Conservation (phyloP, 371 early-diverging fungal species). For the Coemansia linderi region DNA sequence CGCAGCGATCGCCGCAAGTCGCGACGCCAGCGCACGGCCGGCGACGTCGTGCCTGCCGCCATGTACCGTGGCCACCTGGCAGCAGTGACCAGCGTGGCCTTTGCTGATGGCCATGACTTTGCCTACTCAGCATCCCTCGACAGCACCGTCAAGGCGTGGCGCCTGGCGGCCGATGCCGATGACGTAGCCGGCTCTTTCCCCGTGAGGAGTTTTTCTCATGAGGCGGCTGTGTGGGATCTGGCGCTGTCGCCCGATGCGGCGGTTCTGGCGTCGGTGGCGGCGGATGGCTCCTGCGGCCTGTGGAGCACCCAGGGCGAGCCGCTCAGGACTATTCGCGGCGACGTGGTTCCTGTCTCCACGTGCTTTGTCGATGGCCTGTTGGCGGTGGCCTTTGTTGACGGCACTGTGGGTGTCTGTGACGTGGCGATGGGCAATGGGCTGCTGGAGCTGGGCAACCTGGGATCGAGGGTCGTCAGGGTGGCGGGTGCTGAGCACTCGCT, state of each 20-base stretch:
- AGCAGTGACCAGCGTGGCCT: conserved; percentile 38
- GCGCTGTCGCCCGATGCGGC: conserved; percentile 14
- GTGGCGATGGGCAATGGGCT: neutral
- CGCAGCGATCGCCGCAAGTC: conserved; percentile 17
- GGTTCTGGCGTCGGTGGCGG: conserved; percentile 45
- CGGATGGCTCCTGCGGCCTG: conserved; percentile 34
- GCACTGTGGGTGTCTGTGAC: conserved; percentile 21
- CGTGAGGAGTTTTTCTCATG: conserved; percentile 21
- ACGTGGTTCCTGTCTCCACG: conserved; percentile 6
- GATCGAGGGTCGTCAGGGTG: conserved; percentile 11
- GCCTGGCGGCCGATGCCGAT: neutral
- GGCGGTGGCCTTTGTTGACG: conserved; percentile 25
- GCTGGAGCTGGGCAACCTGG: neutral
- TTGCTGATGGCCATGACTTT: neutral
- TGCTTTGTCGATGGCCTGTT: conserved; percentile 23
- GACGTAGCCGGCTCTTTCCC: conserved; percentile 17
- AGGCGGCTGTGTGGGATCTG: conserved; percentile 49
- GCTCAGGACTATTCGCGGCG: neutral
- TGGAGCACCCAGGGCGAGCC: conserved; percentile 25
- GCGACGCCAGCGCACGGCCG: conserved; percentile 3
- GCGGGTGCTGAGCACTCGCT: conserved; percentile 11
- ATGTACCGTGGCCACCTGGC: conserved; percentile 47
- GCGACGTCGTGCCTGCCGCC: conserved; percentile 14
- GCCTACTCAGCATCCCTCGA: conserved; percentile 47
- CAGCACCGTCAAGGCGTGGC: conserved; percentile 34